Evolutionary conservation across 805 yeast genomes (phyloP).

Genomic region (Cyberlindnera amylophila): DNA sequence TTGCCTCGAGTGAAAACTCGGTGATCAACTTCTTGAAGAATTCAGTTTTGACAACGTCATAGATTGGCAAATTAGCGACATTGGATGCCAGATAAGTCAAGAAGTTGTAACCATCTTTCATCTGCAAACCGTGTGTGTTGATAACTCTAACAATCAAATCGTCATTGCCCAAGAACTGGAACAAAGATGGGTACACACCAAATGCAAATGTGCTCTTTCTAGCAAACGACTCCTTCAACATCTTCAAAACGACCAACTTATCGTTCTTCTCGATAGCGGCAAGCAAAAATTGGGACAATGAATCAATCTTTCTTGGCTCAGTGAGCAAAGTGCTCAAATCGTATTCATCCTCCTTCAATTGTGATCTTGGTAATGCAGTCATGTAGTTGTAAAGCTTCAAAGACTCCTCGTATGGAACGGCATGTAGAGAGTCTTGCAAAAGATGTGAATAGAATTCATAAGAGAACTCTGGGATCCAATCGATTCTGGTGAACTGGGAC

Average conservation of each 20-base stretch:
- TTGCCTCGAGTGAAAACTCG: constrained; percentile 18
- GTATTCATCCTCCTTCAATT: constrained; percentile 3
- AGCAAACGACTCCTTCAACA: constrained; percentile 37
- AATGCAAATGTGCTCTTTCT: constrained; percentile 31
- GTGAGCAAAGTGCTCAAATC: constrained; percentile 13
- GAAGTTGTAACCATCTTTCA: constrained; percentile 28
- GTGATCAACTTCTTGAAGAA: constrained; percentile 29
- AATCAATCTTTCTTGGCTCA: constrained; percentile 17
- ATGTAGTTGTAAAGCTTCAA: constrained; percentile 35
- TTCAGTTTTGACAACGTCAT: constrained; percentile 24
- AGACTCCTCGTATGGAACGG: constrained; percentile 28
- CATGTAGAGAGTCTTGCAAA: constrained; percentile 30
- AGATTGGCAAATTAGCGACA: constrained; percentile 24
- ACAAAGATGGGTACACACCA: constrained; percentile 31
- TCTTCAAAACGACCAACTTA: constrained; percentile 32
- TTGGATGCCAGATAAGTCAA: constrained; percentile 21
- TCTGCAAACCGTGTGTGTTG: constrained; percentile 31
- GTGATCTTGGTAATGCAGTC: constrained; percentile 31
- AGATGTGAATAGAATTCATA: constrained; percentile 35
- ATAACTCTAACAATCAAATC: constrained; percentile 32
- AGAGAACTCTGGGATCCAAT: constrained; percentile 40
- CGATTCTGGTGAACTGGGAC: constrained; percentile 33
- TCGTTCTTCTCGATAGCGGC: constrained; percentile 20
- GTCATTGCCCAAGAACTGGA: constrained; percentile 30
- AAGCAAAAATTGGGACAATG: constrained; percentile 18